phyloP scores from a whole-genome alignment of 495 filamentous ascomycete species.

The Parachaetomium inaequale region DNA sequence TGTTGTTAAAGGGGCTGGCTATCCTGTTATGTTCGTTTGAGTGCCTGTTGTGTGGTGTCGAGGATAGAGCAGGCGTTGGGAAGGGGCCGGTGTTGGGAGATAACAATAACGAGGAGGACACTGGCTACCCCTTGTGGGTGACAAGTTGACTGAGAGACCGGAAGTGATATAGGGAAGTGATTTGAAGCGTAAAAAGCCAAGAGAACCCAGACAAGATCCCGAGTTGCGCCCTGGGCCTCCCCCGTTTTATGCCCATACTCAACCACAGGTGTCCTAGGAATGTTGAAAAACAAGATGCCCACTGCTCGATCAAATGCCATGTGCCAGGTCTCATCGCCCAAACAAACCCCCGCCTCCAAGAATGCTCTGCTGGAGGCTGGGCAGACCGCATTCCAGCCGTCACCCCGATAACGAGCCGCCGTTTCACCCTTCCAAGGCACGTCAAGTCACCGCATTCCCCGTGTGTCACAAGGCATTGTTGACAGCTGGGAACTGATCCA shows the following conservation, averaged over 20 bases:
- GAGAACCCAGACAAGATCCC: background rate
- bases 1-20: background rate
- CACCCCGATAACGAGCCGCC: background rate
- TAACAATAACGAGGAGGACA: background rate
- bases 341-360: background rate
- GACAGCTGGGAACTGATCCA: background rate
- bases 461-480: background rate
- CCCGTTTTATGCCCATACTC: background rate
- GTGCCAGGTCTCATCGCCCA: background rate
- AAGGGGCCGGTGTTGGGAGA: background rate
- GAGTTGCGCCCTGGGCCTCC: background rate
- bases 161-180: background rate
- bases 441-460: constrained; percentile 6
- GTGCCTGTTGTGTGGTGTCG: background rate
- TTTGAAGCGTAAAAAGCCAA: background rate
- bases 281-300: background rate
- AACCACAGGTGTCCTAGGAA: background rate
- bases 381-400: constrained; percentile 9
- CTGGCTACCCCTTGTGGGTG: background rate
- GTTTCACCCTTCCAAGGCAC: background rate
- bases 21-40: background rate
- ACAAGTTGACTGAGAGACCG: background rate
- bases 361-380: background rate
- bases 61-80: background rate
- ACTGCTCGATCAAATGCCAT: background rate